Evolutionary conservation across 1,284 basidiomycete species (phyloP), one percentile per base, ranked within the genome.

Genomic region (Erythrobasidium hasegawianum): DNA sequence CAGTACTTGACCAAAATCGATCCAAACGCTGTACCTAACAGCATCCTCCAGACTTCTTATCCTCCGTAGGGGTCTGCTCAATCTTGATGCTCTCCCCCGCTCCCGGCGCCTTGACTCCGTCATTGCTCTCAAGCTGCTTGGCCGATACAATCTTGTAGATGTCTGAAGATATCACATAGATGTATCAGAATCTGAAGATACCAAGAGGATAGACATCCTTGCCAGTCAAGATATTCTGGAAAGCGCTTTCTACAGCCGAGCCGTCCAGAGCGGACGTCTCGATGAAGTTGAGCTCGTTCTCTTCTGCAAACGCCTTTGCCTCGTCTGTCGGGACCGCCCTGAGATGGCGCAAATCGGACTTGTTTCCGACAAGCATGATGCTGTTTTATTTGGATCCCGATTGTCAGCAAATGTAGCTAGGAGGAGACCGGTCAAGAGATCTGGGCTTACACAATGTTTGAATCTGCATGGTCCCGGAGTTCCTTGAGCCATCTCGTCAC

Each of bases 181-280:
- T 20, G 24, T 14, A 40, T 43, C 20, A 40, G 50, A 59, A 18
- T 57, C 55, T 29, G n/a, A 40, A 40, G 39, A 20, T 20, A 50
- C 26, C 1, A 10, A 10, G 9, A 52, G 20, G 41, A 18, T 16
- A 7, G 33, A 29, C 20, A 45, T 67, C 79, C 85, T 70, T 64
- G 93, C 93, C 93, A 61, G 90, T 89, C 69, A 98, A 83, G 76
- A 97, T 97, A 74, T 87, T 94, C 80, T 97, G 93, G 87, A 98
- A 98, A 59, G 95, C 92, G 62, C 84, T 80, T 80, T 97, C 95
- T 78, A 98, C 96, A 80, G 97, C 97, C 60, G 90, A 93, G 72
- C 94, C 92, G 84, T 98, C 95, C 83, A 98, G 86, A 78, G 96
- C 95, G 74, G 96, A 98, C 69, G 95, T 98, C 83, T 98, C 95